phyloP scores from a whole-genome alignment of 768 basidiomycete species.

The Boletus rubescentipes region DNA sequence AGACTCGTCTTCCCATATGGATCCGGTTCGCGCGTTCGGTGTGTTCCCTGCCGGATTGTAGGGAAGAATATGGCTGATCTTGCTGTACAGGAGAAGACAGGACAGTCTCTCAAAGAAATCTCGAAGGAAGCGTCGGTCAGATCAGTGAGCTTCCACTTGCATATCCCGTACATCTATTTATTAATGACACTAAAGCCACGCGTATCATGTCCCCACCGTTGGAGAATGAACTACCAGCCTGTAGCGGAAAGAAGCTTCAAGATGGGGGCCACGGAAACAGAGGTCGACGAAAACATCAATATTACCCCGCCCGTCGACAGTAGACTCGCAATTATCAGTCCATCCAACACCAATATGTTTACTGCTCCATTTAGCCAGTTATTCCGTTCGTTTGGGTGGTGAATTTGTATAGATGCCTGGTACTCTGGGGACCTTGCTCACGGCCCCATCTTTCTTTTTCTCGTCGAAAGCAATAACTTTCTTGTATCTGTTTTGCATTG shows the following conservation, averaged over 20 bases:
- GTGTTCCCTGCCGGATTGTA: background rate
- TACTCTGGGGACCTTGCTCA: background rate
- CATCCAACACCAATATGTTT: too few relatives aligned
- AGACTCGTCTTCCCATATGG: slow-evolving; percentile 11
- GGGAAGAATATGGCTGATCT: background rate
- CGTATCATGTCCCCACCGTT: too few relatives aligned
- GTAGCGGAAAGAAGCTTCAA: too few relatives aligned
- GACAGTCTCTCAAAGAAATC: slow-evolving; percentile 1
- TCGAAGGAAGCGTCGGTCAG: too few relatives aligned
- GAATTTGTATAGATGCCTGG: too few relatives aligned
- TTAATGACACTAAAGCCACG: background rate
- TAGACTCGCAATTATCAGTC: too few relatives aligned
- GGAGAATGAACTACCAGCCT: background rate
- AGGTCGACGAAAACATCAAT: background rate
- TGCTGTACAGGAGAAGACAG: slow-evolving; percentile 8
- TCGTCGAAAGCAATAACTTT: background rate
- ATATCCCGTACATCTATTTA: background rate
- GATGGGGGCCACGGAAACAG: too few relatives aligned
- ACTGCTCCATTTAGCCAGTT: too few relatives aligned
- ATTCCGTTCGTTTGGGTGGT: background rate
- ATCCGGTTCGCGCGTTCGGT: slow-evolving; percentile 8
- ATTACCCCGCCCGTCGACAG: too few relatives aligned
- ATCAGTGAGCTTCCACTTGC: background rate
- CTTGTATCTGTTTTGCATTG: slow-evolving; percentile 1
- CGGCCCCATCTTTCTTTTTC: too few relatives aligned